Base-by-base conservation (phyloP, 306 rosid genomes). In the Benincasa hispida region DNA sequence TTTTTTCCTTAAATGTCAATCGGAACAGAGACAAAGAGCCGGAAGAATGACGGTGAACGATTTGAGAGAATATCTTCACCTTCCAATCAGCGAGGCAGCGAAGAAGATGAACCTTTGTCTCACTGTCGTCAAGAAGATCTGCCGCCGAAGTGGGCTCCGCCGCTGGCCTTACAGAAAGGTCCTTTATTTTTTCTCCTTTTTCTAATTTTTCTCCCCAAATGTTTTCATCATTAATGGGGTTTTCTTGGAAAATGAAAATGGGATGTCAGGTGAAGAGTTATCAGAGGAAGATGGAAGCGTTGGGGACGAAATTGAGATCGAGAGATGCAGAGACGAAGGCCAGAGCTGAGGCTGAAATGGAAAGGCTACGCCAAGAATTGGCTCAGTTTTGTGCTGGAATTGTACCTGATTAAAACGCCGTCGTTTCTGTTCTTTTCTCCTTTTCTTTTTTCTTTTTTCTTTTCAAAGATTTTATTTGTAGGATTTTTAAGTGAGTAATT, bases 121-220 rank as follows among this genome's bases (percentile, higher is more conserved):
- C n/a, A 84, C 97, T 2, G 94, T 84, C 2, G 35, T 93, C 24
- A 91, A 93, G 82, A 90, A 86, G 84, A 79, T 90, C 8, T 90
- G 96, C 50, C 94, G 98, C 14, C 77, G 56, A 60, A 74, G 75
- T 28, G 81, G 84, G 5, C 75, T 93, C 70, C 19, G 21, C 0
- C 83, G 96, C 79, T 93, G 98, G 97, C 98, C 97, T 45, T 42
- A 82, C 37, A 86, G 98, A 84, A 93, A 93, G 96, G 97, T 90
- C 15, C 45, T 10, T 5, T 19, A 1, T 11, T 18, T 5, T 58
- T 30, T 1, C 53, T 2, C 13, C 11, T 8, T 60, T 1, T 34
- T 17, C 53, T 8, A n/a, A 2, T 50, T 39, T 30, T 22, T 6
- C 10, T 41, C 54, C 53, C 32, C 54, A 12, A 8, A 14, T 34